These are phyloP conservation scores for Colletotrichum sp. DNA, from an alignment of 2,329 filamentous ascomycete genomes.

Conservation along the genomic window DNA sequence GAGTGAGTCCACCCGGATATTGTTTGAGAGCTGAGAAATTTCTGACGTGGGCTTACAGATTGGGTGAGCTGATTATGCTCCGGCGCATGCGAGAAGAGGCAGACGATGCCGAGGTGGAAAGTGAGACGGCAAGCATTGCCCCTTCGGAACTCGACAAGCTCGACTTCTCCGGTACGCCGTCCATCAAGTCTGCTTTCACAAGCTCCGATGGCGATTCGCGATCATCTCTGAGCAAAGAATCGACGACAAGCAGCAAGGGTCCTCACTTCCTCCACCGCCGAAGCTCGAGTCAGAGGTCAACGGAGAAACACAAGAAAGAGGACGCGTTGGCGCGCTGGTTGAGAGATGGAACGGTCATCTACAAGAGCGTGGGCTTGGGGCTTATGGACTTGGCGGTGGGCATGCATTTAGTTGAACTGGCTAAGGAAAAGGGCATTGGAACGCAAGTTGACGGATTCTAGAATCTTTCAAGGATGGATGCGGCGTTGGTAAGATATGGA, in stretches of 20 bases:
- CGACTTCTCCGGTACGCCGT: constrained; percentile 25
- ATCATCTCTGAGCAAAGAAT: constrained; percentile 24
- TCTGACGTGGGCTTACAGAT: constrained; percentile 37
- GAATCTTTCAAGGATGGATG: not conserved
- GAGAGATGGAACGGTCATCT: constrained; percentile 67
- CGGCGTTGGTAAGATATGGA: not conserved
- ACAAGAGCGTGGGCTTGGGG: constrained; percentile 71
- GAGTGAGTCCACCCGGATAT: constrained; percentile 57
- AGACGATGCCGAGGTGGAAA: constrained; percentile 30
- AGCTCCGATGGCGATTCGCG: constrained; percentile 4
- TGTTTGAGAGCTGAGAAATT: not conserved
- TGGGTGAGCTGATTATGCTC: constrained; percentile 80
- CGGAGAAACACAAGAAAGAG: constrained; percentile 48
- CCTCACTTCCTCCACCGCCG: not conserved
- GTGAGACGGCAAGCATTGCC: constrained; percentile 31
- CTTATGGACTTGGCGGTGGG: constrained; percentile 71
- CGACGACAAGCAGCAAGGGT: constrained; percentile 1
- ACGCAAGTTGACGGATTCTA: constrained; percentile 58
- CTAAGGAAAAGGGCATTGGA: constrained; percentile 59
- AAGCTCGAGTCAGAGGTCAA: constrained; percentile 19
- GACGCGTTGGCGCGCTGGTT: constrained; percentile 62
- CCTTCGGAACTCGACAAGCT: constrained; percentile 40
- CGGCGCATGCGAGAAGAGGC: constrained; percentile 46
- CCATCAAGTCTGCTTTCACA: constrained; percentile 14
- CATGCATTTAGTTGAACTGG: constrained; percentile 60